Evolutionary conservation across 2,329 filamentous ascomycete genomes (phyloP).

Genomic region (Colletotrichum lentis): DNA sequence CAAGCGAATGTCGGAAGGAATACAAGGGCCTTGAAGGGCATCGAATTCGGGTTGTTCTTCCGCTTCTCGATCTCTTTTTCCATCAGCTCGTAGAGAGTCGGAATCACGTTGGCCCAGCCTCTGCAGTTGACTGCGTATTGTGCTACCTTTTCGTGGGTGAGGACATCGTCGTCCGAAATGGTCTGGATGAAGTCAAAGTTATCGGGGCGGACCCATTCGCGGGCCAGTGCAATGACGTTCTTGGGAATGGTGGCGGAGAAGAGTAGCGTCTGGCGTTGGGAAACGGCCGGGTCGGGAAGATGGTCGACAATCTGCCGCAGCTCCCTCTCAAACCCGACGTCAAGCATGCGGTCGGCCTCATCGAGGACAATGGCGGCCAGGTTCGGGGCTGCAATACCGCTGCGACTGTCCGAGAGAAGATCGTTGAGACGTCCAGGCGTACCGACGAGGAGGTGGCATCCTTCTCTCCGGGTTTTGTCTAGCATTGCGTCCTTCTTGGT

Average conservation of each 20-base stretch:
- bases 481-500: constrained; percentile 79
- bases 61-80: constrained; percentile 64
- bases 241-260: constrained; percentile 93
- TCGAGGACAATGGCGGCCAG: constrained; percentile 94
- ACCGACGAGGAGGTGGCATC: constrained; percentile 88
- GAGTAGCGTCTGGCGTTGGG: constrained; percentile 87
- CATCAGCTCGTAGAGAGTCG: constrained; percentile 79
- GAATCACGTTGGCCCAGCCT: constrained; percentile 79
- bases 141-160: constrained; percentile 85
- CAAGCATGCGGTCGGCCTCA: constrained; percentile 97
- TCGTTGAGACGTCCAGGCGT: constrained; percentile 91
- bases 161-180: constrained; percentile 80
- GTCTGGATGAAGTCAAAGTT: constrained; percentile 91
- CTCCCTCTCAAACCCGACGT: constrained; percentile 82
- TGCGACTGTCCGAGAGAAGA: constrained; percentile 72
- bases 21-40: constrained; percentile 93
- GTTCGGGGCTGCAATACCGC: constrained; percentile 74
- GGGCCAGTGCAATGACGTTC: constrained; percentile 82
- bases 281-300: constrained; percentile 69
- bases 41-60: constrained; percentile 48
- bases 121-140: constrained; percentile 76
- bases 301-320: constrained; percentile 66
- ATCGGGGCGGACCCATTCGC: constrained; percentile 76
- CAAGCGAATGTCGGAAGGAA: constrained; percentile 85
- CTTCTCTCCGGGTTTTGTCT: constrained; percentile 71